phyloP scores from a whole-genome alignment of 495 filamentous ascomycete species.

The Achaetomiella virescens region DNA sequence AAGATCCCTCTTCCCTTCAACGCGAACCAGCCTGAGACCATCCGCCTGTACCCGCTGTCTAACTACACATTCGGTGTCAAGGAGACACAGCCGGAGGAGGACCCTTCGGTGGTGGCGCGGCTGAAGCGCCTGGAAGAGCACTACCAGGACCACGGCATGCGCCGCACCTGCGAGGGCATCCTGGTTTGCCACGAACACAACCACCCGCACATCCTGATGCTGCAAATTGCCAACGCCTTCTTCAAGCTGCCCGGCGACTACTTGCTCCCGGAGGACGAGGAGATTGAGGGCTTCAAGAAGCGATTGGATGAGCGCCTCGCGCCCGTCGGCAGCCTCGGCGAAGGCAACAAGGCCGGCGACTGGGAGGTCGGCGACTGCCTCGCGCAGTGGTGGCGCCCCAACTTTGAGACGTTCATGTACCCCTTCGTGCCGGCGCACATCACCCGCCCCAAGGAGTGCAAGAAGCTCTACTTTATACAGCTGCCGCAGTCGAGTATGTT shows the following conservation, averaged over 20 bases:
- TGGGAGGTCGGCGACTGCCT: slow-evolving; percentile 94
- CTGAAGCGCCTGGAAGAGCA: slow-evolving; percentile 91
- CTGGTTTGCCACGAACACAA: slow-evolving; percentile 98
- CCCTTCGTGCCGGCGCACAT: slow-evolving; percentile 94
- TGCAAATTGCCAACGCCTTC: slow-evolving; percentile 98
- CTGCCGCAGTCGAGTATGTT: slow-evolving; percentile 81
- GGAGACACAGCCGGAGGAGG: slow-evolving; percentile 95
- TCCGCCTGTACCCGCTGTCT: slow-evolving; percentile 89
- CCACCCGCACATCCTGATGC: slow-evolving; percentile 95
- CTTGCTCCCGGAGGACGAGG: slow-evolving; percentile 80
- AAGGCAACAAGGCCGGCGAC: slow-evolving; percentile 79
- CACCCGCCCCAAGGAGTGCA: slow-evolving; percentile 95
- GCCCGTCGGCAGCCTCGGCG: slow-evolving; percentile 80
- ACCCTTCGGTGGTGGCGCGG: slow-evolving; percentile 87
- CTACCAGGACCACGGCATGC: slow-evolving; percentile 88
- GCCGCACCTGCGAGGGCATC: slow-evolving; percentile 91
- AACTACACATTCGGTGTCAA: slow-evolving; percentile 99
- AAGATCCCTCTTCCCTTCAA: slow-evolving; percentile 77
- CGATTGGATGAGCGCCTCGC: slow-evolving; percentile 89
- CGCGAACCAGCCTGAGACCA: slow-evolving; percentile 79
- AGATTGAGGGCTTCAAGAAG: slow-evolving; percentile 87
- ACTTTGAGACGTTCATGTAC: slow-evolving; percentile 99
- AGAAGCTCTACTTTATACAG: slow-evolving; percentile 97
- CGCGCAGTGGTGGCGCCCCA: slow-evolving; percentile 97
- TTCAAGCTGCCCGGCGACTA: slow-evolving; percentile 99